These are phyloP conservation scores for Exophiala oligosperma DNA, from an alignment of 2,329 filamentous ascomycete species.

Conservation along the genomic window DNA sequence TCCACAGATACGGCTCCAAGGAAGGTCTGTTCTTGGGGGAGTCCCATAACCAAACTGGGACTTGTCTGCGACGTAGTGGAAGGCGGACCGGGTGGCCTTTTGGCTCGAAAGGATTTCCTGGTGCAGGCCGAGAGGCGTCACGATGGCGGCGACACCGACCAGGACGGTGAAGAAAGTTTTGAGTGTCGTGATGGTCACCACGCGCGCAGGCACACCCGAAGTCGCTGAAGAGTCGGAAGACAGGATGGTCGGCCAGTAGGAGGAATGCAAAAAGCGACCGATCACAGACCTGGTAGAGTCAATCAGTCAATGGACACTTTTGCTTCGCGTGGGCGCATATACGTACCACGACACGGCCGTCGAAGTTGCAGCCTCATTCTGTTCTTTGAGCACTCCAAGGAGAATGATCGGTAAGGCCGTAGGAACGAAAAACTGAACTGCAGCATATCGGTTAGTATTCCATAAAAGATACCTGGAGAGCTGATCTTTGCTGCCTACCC, in stretches of 20 bases:
- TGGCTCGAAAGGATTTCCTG: too few species aligned
- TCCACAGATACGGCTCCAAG: too few species aligned
- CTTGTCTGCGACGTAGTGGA: too few species aligned
- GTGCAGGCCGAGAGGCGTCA: too few species aligned
- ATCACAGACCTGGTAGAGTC: slow-evolving; percentile 36
- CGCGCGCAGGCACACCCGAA: slow-evolving; percentile 33
- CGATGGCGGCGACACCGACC: too few species aligned
- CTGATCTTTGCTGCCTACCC: slow-evolving; percentile 13
- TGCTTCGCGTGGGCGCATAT: neutral
- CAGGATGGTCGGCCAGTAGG: slow-evolving; percentile 46
- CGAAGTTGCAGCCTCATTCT: slow-evolving; percentile 38
- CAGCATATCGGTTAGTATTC: neutral
- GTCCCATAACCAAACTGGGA: too few species aligned
- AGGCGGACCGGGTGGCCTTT: too few species aligned
- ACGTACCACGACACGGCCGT: neutral
- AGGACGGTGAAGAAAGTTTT: too few species aligned
- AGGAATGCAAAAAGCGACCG: slow-evolving; percentile 37
- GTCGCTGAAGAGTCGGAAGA: slow-evolving; percentile 38
- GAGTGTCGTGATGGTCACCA: slow-evolving; percentile 7
- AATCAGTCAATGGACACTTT: neutral
- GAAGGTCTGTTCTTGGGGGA: too few species aligned
- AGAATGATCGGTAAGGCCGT: slow-evolving; percentile 39
- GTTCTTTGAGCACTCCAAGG: slow-evolving; percentile 37
- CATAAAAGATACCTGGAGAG: too few species aligned
- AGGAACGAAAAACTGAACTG: slow-evolving; percentile 37